Evolutionary conservation across 31 red algal species (phyloP).

Genomic region (Porphyra umbilicalis): DNA sequence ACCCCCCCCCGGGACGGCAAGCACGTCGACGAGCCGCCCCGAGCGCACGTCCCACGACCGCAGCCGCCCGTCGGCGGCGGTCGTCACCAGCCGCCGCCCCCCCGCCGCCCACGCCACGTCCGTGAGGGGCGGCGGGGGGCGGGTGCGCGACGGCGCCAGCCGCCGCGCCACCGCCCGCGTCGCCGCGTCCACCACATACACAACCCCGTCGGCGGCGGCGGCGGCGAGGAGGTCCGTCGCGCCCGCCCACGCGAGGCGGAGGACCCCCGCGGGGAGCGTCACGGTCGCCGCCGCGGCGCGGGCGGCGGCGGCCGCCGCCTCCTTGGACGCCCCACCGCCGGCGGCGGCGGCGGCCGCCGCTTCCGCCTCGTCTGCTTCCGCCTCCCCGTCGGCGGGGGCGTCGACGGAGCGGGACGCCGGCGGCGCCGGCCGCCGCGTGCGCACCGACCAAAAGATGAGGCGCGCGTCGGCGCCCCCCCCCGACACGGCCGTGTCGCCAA

Average conservation of each 20-base stretch:
- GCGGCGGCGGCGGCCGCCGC: neutral
- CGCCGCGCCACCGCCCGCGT: constrained; percentile 68
- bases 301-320: neutral
- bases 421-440: constrained; percentile 7
- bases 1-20: constrained; percentile 21
- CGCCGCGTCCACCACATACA: constrained; percentile 75
- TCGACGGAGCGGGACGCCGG: neutral
- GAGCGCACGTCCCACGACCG: constrained; percentile 88
- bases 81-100: constrained; percentile 68
- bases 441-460: constrained; percentile 65
- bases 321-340: neutral
- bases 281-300: constrained; percentile 9
- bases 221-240: constrained; percentile 78
- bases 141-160: constrained; percentile 45
- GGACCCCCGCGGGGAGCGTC: constrained; percentile 10
- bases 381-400: neutral
- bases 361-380: neutral
- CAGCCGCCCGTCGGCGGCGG: constrained; percentile 80
- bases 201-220: constrained; percentile 49
- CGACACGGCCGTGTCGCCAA: constrained; percentile 54
- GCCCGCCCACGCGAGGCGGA: constrained; percentile 47
- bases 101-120: constrained; percentile 62
- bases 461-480: constrained; percentile 33
- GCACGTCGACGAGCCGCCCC: constrained; percentile 56
- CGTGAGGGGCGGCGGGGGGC: constrained; percentile 19